A percentile compares a stretch with the other conserved stretches of the same genome.
These are phyloP conservation scores for Camillea tinctor DNA, from an alignment of 2,329 filamentous ascomycete genomes.

Conservation along the genomic window DNA sequence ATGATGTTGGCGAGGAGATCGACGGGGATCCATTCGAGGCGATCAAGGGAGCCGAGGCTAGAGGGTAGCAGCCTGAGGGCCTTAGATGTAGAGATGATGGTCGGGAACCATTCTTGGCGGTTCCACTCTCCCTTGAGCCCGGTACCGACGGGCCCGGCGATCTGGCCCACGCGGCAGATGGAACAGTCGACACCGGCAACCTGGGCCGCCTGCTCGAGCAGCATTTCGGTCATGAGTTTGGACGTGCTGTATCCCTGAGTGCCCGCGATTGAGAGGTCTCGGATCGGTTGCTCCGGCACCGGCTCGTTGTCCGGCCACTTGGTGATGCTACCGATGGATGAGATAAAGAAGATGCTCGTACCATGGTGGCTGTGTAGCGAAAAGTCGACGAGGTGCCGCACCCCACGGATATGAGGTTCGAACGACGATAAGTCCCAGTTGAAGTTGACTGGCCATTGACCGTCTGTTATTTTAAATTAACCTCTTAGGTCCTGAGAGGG, in stretches of 20 bases:
- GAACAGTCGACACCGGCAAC: conserved; percentile 36
- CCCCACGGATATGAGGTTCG: conserved; percentile 47
- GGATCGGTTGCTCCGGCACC: conserved; percentile 38
- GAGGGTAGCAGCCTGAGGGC: conserved; percentile 46
- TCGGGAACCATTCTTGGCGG: conserved; percentile 55
- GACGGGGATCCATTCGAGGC: conserved; percentile 55
- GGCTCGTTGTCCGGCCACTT: conserved; percentile 30
- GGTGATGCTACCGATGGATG: conserved; percentile 39
- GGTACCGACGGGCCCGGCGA: conserved; percentile 38
- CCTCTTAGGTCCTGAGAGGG: background rate
- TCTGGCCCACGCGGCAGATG: conserved; percentile 46
- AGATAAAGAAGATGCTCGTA: conserved; percentile 41
- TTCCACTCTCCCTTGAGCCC: conserved; percentile 50
- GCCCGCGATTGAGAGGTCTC: conserved; percentile 30
- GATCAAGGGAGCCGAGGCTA: conserved; percentile 41
- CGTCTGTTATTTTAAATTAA: conserved; percentile 35
- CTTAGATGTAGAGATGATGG: conserved; percentile 45
- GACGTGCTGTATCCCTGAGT: conserved; percentile 41
- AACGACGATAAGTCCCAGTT: conserved; percentile 48
- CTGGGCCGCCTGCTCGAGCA: conserved; percentile 40
- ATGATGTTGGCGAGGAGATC: conserved; percentile 46
- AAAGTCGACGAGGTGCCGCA: conserved; percentile 49
- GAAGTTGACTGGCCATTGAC: conserved; percentile 55
- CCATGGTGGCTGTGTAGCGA: conserved; percentile 30
- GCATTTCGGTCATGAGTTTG: conserved; percentile 41